These are phyloP conservation scores for Xylariaceae sp. DNA, from an alignment of 2,329 filamentous ascomycete genomes.

Conservation along the genomic window DNA sequence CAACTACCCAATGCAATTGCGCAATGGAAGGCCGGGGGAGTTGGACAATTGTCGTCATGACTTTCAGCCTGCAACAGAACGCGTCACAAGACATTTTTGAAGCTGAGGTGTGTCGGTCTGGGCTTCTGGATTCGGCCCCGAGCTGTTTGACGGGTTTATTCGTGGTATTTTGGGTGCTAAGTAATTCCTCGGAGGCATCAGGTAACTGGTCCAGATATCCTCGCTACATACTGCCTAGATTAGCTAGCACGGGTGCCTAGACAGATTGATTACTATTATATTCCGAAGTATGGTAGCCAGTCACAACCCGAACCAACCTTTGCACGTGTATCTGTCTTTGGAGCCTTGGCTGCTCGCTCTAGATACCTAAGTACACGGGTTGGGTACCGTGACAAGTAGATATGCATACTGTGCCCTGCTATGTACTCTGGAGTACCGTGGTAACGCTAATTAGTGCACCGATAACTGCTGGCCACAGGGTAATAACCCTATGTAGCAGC, in stretches of 20 bases:
- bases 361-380: neutral
- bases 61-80: neutral
- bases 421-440: too few species aligned
- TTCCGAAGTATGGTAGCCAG: neutral
- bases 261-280: too few species aligned
- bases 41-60: neutral
- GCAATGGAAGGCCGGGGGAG: neutral
- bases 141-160: neutral
- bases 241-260: too few species aligned
- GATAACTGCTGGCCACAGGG: too few species aligned
- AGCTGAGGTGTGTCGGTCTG: neutral
- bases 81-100: neutral
- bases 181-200: too few species aligned
- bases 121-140: neutral
- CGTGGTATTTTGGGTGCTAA: too few species aligned
- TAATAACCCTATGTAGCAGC: too few species aligned
- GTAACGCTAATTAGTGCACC: too few species aligned
- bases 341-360: too few species aligned
- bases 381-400: constrained; percentile 19
- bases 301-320: neutral
- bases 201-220: too few species aligned
- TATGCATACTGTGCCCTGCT: too few species aligned
- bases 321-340: neutral
- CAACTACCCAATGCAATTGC: neutral
- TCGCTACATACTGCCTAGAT: too few species aligned